A percentile compares a stretch with the other conserved stretches of the same genome.
Evolutionary conservation across 139 green algal genomes (phyloP).

Genomic region (Nannochloris sp.): DNA sequence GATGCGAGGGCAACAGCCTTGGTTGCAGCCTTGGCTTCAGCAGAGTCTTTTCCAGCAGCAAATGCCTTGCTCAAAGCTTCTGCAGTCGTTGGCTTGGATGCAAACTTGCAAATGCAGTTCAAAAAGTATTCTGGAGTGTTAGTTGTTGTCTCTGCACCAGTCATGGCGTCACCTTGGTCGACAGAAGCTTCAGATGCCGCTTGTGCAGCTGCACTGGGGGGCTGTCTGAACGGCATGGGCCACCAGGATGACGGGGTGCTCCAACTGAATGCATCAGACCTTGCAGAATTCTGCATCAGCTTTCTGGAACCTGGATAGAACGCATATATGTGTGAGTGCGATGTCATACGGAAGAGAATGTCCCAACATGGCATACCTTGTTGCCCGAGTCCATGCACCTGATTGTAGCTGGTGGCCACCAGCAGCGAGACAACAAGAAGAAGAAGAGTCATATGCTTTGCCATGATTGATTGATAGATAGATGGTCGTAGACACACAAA

Average conservation of each 20-base stretch:
- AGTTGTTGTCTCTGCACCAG: conserved; percentile 3
- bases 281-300: conserved; percentile 5
- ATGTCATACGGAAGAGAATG: too few species aligned
- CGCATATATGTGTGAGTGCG: too few species aligned
- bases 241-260: neutral
- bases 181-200: conserved; percentile 1
- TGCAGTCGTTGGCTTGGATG: neutral
- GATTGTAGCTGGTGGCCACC: too few species aligned
- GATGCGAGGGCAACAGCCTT: neutral
- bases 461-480: too few species aligned
- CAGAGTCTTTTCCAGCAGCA: neutral
- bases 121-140: neutral
- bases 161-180: neutral
- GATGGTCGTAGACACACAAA: too few species aligned
- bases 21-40: neutral
- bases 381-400: too few species aligned
- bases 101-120: neutral
- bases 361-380: too few species aligned
- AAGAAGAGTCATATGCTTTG: too few species aligned
- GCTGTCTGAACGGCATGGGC: neutral
- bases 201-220: conserved; percentile 2
- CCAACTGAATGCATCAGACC: conserved; percentile 1
- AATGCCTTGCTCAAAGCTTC: neutral
- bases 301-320: neutral
- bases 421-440: too few species aligned